Evolutionary conservation across 2,329 filamentous ascomycete species (phyloP), one percentile per base, ranked within the genome.

Genomic region (Alternaria metachromatica): DNA sequence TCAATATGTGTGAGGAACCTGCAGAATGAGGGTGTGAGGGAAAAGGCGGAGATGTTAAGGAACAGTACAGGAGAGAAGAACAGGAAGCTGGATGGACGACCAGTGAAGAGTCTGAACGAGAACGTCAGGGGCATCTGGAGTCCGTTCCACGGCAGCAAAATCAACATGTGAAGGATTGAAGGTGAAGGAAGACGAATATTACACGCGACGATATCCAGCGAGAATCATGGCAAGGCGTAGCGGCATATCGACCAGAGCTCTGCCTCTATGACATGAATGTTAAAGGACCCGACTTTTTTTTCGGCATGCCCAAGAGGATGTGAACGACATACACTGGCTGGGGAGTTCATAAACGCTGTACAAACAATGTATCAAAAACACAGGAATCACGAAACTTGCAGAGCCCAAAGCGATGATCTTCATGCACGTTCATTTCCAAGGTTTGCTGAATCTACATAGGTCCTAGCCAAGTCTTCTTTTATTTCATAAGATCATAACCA

Each of bases 1-100:
- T 87, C 93, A 10, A 88, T 98, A 56, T 97, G 94, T 80, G 94
- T 98, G 61, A 88, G 91, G 72, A 98, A 97, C 75, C 81, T 97
- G 77, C 89, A 94, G 72, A 88, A 89, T 28, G 87, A 90, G 64
- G 90, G 97, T 79, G 90, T 99, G 41, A 79, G 94, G 59, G 86
- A 93, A 77, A 97, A 97, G 85, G 89, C 87, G 0, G 86, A 92
- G 78, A 80, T 93, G 64, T 78, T 96, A 73, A 86, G 91, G 63
- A 89, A 93, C 78, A 88, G 90, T 21, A 94, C 87, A 71, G 92
- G 92, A 63, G 90, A 93, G 81, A 92, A 91, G 85, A 80, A 92
- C 75, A 87, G 83, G 81, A 83, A 82, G 66, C 82, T 85, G 53
- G 60, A 65, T 58, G 86, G 83, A 72, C 88, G 87, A 81, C 87